phyloP scores from a whole-genome alignment of 192 early-diverging fungal genomes.

The Rhizophagus prolifer region DNA sequence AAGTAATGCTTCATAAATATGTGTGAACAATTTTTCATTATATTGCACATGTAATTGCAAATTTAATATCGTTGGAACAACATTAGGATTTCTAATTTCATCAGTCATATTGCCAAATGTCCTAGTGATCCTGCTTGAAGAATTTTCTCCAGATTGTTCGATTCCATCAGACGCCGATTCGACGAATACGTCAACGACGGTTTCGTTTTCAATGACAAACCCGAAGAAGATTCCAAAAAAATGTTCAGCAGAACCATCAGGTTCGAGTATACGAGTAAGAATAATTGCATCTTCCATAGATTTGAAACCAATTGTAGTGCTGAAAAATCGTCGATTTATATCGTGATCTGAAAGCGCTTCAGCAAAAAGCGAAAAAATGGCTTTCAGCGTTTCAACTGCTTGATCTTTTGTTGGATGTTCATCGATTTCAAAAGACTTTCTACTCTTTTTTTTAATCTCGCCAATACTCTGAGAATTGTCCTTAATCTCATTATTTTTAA shows the following conservation, averaged over 20 bases:
- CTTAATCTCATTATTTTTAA: not conserved
- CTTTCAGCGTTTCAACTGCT: slow-evolving; percentile 43
- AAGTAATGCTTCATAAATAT: slow-evolving; percentile 42
- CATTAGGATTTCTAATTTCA: slow-evolving; percentile 39
- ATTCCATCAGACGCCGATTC: slow-evolving; percentile 35
- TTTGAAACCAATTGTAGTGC: slow-evolving; percentile 51
- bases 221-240: slow-evolving; percentile 61
- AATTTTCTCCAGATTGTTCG: slow-evolving; percentile 36
- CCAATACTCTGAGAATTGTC: slow-evolving; percentile 12
- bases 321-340: slow-evolving; percentile 50
- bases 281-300: slow-evolving; percentile 58
- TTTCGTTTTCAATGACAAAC: slow-evolving; percentile 54
- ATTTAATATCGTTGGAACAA: slow-evolving; percentile 34
- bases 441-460: slow-evolving; percentile 30
- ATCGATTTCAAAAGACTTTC: slow-evolving; percentile 35
- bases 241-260: slow-evolving; percentile 35
- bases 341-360: slow-evolving; percentile 53
- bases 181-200: slow-evolving; percentile 43
- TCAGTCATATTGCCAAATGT: slow-evolving; percentile 39
- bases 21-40: slow-evolving; percentile 27
- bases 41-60: slow-evolving; percentile 32
- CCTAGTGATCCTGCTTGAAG: slow-evolving; percentile 35
- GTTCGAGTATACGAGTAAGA: slow-evolving; percentile 52
- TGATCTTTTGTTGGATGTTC: slow-evolving; percentile 36
- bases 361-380: slow-evolving; percentile 50